These are phyloP conservation scores for Populus trichocarpa DNA, from an alignment of 441 rosid genomes.

Conservation along the genomic window DNA sequence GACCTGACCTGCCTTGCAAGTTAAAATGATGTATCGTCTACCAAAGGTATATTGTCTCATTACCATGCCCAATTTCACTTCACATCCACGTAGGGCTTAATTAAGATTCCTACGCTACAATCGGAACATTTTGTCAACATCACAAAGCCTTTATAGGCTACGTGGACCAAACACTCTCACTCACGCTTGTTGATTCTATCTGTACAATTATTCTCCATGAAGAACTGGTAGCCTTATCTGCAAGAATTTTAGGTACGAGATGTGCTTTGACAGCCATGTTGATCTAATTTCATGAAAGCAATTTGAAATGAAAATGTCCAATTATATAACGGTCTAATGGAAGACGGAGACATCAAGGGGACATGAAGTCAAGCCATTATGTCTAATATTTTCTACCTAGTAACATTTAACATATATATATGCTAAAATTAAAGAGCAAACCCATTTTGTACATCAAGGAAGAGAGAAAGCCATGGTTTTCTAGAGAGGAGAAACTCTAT, in stretches of 20 bases:
- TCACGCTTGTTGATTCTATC: background rate
- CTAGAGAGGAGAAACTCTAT: too few relatives aligned
- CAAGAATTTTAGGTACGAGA: constrained; percentile 19
- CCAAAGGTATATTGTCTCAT: background rate
- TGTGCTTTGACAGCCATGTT: constrained; percentile 2
- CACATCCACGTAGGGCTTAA: constrained; percentile 2
- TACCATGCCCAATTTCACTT: constrained; percentile 4
- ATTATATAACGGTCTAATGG: background rate
- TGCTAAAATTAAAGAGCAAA: too few relatives aligned
- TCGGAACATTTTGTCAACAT: constrained; percentile 25
- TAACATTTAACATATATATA: background rate
- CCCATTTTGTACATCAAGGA: too few relatives aligned
- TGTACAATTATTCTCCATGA: constrained; percentile 10
- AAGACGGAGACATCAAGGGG: background rate
- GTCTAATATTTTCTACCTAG: background rate
- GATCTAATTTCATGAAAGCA: constrained; percentile 4
- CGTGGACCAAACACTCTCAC: constrained; percentile 3
- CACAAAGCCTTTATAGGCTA: constrained; percentile 5
- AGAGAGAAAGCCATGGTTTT: too few relatives aligned
- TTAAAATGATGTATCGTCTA: background rate
- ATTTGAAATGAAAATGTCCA: background rate
- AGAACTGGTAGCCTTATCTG: constrained; percentile 5
- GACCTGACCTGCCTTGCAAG: background rate
- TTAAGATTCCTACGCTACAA: constrained; percentile 20
- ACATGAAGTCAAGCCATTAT: background rate